Conservation (phyloP, 768 basidiomycete genomes). For the Termitomyces sp. region DNA sequence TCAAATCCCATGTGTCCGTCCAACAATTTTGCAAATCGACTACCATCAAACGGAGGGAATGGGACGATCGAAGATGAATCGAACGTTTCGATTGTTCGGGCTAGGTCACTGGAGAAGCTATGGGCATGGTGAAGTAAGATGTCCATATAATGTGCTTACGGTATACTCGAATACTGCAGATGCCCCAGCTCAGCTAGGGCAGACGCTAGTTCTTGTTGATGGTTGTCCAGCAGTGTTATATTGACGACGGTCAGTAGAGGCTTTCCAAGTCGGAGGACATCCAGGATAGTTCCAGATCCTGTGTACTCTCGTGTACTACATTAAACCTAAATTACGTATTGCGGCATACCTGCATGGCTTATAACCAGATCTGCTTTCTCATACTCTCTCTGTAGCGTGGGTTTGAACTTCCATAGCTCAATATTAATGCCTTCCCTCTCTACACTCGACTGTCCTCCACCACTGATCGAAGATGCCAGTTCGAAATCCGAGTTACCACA, state of each 20-base stretch:
- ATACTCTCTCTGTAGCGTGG: slow-evolving; percentile 63
- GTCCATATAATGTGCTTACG: slow-evolving; percentile 37
- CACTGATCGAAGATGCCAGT: slow-evolving; percentile 21
- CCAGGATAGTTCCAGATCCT: slow-evolving; percentile 96
- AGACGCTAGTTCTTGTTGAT: slow-evolving; percentile 84
- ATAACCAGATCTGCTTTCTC: slow-evolving; percentile 72
- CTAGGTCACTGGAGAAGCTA: slow-evolving; percentile 38
- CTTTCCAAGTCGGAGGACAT: slow-evolving; percentile 71
- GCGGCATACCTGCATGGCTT: slow-evolving; percentile 81
- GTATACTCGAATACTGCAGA: slow-evolving; percentile 48
- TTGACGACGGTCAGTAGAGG: slow-evolving; percentile 89
- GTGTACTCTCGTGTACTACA: slow-evolving; percentile 22
- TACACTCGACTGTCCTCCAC: slow-evolving; percentile 21
- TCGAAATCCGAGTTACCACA: slow-evolving; percentile 65
- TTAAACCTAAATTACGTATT: not conserved
- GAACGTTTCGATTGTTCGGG: slow-evolving; percentile 46
- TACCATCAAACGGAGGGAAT: slow-evolving; percentile 68
- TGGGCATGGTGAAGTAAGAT: not conserved
- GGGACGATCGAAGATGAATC: slow-evolving; percentile 38
- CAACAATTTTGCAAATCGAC: slow-evolving; percentile 58
- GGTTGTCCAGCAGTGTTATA: slow-evolving; percentile 82
- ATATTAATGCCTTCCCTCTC: slow-evolving; percentile 43
- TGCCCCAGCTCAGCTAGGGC: slow-evolving; percentile 55
- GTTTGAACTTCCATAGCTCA: slow-evolving; percentile 70
- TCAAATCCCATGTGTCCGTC: slow-evolving; percentile 79